A percentile compares a stretch with the other conserved stretches of the same genome.
These are phyloP conservation scores for Epichloe sp. DNA, from an alignment of 2,329 filamentous ascomycete genomes.

Conservation along the genomic window DNA sequence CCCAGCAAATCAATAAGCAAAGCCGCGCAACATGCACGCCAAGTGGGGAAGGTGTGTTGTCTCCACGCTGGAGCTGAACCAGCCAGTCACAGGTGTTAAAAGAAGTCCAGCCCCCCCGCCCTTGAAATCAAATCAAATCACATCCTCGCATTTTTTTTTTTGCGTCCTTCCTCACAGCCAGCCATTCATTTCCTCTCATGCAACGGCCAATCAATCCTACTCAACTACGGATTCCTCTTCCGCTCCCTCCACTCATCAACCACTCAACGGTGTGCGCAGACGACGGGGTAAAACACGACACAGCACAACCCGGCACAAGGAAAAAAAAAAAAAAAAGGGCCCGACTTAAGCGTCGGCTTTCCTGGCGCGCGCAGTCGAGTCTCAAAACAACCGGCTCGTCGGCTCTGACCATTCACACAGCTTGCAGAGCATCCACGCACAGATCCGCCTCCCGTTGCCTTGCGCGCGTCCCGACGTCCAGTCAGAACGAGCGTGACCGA, in stretches of 20 bases:
- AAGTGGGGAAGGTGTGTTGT: conserved; percentile 4
- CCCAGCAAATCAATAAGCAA: conserved; percentile 18
- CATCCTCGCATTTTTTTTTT: conserved; percentile 30
- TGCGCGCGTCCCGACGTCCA: conserved; percentile 7
- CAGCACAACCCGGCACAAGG: conserved; percentile 7
- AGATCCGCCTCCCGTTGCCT: conserved; percentile 7
- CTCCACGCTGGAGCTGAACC: conserved; percentile 30
- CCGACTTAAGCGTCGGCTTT: conserved; percentile 1
- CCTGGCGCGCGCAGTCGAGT: conserved; percentile 10
- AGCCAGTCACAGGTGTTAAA: conserved; percentile 37
- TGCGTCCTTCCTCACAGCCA: conserved; percentile 21
- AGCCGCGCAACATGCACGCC: conserved; percentile 12
- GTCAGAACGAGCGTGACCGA: conserved; percentile 1
- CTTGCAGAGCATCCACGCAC: conserved; percentile 8
- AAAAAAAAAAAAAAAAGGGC: conserved; percentile 3
- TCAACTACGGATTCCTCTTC: conserved; percentile 13
- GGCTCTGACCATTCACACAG: conserved; percentile 12
- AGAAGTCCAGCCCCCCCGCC: conserved; percentile 25
- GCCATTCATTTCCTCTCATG: conserved; percentile 18
- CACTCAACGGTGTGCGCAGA: conserved; percentile 17
- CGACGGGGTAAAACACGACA: conserved; percentile 6
- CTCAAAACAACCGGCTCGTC: conserved; percentile 5
- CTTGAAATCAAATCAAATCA: conserved; percentile 33
- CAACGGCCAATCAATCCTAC: conserved; percentile 35
- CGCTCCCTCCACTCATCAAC: conserved; percentile 17